Percentiles rank a stretch among this genome's conserved stretches.
Conservation (phyloP, 345 rosid genomes). For the Angophora floribunda region DNA sequence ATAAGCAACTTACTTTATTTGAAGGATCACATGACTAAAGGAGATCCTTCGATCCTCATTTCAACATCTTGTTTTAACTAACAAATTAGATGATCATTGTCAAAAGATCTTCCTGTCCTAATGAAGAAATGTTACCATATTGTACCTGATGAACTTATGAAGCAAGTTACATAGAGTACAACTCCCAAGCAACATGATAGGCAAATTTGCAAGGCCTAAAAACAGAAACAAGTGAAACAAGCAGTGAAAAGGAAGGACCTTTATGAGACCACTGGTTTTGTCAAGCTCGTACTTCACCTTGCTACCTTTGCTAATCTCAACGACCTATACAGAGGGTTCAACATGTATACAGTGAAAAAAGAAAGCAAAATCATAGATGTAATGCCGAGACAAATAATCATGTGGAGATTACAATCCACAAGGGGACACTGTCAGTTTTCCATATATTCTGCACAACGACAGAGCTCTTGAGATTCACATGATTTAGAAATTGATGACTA, state of each 20-base stretch:
- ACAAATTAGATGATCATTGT: background rate
- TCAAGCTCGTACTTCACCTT: slow-evolving; percentile 98
- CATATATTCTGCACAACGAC: background rate
- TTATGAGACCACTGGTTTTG: slow-evolving; percentile 85
- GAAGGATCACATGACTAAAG: background rate
- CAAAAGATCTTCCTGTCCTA: background rate
- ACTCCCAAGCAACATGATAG: background rate
- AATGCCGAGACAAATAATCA: background rate
- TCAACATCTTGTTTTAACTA: background rate
- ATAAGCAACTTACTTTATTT: background rate
- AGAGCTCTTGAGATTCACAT: background rate
- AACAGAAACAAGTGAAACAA: background rate
- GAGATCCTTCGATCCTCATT: background rate
- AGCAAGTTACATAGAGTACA: background rate
- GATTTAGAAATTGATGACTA: background rate
- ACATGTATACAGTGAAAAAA: background rate
- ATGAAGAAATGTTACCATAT: background rate
- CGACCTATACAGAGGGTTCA: slow-evolving; percentile 38
- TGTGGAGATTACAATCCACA: background rate
- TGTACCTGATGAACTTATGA: background rate
- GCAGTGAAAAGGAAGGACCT: slow-evolving; percentile 26
- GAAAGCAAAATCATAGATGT: background rate
- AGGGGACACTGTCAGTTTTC: background rate
- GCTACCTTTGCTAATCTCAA: slow-evolving; percentile 93
- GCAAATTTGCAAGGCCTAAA: background rate